These are phyloP conservation scores for Neofusicoccum laricinum DNA, from an alignment of 2,329 filamentous ascomycete genomes.

Conservation along the genomic window DNA sequence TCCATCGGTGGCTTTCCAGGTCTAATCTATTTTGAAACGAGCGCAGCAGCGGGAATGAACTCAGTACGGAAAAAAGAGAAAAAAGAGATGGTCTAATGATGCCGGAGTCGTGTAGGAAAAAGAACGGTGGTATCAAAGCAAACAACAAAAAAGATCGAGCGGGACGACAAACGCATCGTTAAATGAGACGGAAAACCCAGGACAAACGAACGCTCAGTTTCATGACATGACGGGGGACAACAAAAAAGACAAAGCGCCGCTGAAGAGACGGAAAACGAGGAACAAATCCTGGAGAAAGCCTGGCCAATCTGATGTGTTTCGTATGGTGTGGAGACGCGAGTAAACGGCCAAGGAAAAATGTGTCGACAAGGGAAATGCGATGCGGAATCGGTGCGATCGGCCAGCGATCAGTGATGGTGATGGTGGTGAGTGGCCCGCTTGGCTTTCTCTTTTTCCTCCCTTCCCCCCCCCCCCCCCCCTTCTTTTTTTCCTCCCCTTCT, in stretches of 20 bases:
- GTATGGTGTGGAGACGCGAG: neutral
- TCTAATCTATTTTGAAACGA: neutral
- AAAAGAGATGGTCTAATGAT: neutral
- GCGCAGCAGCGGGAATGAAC: neutral
- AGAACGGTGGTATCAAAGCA: constrained; percentile 6
- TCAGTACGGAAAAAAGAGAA: neutral
- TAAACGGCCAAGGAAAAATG: neutral
- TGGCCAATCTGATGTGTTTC: neutral
- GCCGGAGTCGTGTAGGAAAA: neutral
- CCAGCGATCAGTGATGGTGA: neutral
- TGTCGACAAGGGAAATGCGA: neutral
- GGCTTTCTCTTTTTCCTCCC: neutral
- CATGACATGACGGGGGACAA: neutral
- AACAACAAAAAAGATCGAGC: neutral
- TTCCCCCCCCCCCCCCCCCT: too few relatives aligned
- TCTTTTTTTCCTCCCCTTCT: constrained; percentile 19
- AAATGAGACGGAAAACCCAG: neutral
- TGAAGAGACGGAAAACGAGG: neutral
- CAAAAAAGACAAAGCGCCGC: neutral
- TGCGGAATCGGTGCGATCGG: neutral
- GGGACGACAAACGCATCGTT: neutral
- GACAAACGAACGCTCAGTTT: constrained; percentile 1
- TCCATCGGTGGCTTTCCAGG: neutral
- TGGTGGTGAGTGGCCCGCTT: neutral
- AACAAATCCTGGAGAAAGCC: neutral